Base-by-base conservation (phyloP, 345 rosid species). In the Fremontodendron californicum region DNA sequence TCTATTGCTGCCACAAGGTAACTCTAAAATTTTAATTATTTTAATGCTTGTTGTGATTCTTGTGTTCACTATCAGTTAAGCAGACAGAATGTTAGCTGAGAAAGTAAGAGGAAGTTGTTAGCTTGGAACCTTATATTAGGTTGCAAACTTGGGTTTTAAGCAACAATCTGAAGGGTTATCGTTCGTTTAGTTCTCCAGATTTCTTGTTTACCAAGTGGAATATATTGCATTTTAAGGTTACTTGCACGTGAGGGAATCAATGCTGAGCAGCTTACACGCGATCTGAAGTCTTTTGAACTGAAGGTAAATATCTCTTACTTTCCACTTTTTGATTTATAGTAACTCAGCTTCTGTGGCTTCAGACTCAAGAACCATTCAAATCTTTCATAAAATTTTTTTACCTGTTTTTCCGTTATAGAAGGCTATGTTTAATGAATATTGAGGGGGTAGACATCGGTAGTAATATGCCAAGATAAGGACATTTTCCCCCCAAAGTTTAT, bases 191-290 rank as follows among this genome's bases (percentile, higher is more conserved):
- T 75, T 39, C n/a, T 69, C 37, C 40, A 40, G 48, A 61, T 64
- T 61, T 75, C 29, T 51, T 74, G 25, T 45, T 40, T 40, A n/a
- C 27, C 46, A 3, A 48, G 29, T 69, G 52, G 46, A 51, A 58
- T 55, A 13, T 68, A 12, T 35, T 76, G 33, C 6, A 8, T 75
- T 79, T 78, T 43, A 78, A 95, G 98, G 86, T 84, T 95, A 79
- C 98, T 93, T 85, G 99, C 98, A 48, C 91, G 97, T 27, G 99
- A 95, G 81, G 99, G 99, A 83, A 89, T 95, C 80, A 95, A 95
- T 77, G 98, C 98, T 0, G 99, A 95, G 82, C 99, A 95, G 83
- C 94, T 95, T 77, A 94, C 99, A 25, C 90, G 96, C 31, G 98
- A 95, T 86, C 88, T 95, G 1, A 93, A 92, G 79, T 95, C 99